Base-by-base conservation (phyloP, 2,329 filamentous ascomycete genomes). In the Cordyceps fumosorosea region DNA sequence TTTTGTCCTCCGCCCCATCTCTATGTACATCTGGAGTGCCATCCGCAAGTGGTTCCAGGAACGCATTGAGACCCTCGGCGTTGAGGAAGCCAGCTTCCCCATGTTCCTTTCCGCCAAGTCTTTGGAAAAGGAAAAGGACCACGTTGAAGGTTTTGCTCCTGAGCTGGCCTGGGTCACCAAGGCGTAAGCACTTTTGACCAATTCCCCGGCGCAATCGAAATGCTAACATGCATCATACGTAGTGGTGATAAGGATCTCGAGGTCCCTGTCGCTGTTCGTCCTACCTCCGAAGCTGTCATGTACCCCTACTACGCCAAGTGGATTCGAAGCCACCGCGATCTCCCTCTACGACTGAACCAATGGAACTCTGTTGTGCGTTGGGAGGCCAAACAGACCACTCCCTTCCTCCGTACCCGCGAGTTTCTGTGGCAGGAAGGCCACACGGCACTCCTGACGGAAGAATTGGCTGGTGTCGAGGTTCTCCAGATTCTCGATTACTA, bases 381-480 rank as follows among this genome's bases (percentile, higher is more conserved):
- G 95, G 95, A 98, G 77, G 96, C 96, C 74, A 98, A 98, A 81
- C 91, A 96, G 75, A 87, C 84, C 26, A 88, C 85, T n/a, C 85
- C 85, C 45, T 98, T 98, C 80, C 83, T 99, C 63, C 84, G 93
- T 69, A 93, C 93, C 52, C 84, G 96, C 74, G 95, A 99, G 76
- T 99, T 99, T 77, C 78, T 98, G 67, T 99, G 95, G 95, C 95
- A 99, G 76, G 95, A 99, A 78, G 93, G 93, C 26, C 95, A 97
- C 78, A 85, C 83, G 37, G 95, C 95, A 50, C 93, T 97, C 76
- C 77, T 98, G 70, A 96, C 90, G 0, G 87, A 96, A 75, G 82
- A 89, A 68, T 83, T 86, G 66, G 93, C 95, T 51, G 88, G 86
- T 55, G 82, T 89, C 71, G 96, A 99, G 74, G 95, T 98, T 11